phyloP scores from a whole-genome alignment of 1,284 basidiomycete species.

The Heliocybe sulcata region DNA sequence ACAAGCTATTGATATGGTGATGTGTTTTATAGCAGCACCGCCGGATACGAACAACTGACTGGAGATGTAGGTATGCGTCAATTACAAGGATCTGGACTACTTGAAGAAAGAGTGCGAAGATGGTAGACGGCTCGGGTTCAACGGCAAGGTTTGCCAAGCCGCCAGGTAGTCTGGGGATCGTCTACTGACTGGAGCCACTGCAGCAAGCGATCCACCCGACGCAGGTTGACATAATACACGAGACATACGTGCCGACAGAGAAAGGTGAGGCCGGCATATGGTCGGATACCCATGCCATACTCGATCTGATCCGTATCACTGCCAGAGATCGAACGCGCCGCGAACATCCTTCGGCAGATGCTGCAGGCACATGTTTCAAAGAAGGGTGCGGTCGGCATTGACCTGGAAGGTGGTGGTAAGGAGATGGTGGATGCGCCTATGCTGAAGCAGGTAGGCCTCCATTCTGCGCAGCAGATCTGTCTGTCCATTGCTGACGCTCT shows the following conservation, averaged over 20 bases:
- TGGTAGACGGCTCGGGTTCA: slow-evolving; percentile 74
- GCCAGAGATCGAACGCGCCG: slow-evolving; percentile 74
- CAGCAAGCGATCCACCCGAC: slow-evolving; percentile 94
- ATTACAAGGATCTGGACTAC: slow-evolving; percentile 74
- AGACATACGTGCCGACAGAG: slow-evolving; percentile 71
- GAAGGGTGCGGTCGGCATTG: slow-evolving; percentile 60
- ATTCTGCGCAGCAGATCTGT: slow-evolving; percentile 8
- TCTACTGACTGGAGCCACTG: slow-evolving; percentile 6
- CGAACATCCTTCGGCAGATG: slow-evolving; percentile 66
- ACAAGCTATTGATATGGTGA: slow-evolving; percentile 85
- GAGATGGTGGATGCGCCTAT: slow-evolving; percentile 94
- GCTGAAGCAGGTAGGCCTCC: slow-evolving; percentile 64
- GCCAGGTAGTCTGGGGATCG: not conserved
- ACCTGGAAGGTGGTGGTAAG: slow-evolving; percentile 41
- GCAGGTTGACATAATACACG: slow-evolving; percentile 78
- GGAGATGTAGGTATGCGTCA: slow-evolving; percentile 69
- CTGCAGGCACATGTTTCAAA: slow-evolving; percentile 35
- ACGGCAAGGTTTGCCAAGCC: slow-evolving; percentile 65
- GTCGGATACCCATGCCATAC: slow-evolving; percentile 3
- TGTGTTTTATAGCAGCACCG: slow-evolving; percentile 17
- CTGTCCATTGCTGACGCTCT: slow-evolving; percentile 7
- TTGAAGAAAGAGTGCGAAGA: slow-evolving; percentile 76
- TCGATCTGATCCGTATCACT: slow-evolving; percentile 2
- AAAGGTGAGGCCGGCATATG: slow-evolving; percentile 38
- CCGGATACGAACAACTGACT: not conserved